A percentile compares a stretch with the other conserved stretches of the same genome.
phyloP scores from a whole-genome alignment of 495 filamentous ascomycete species.

The Penicillium macrosclerotiorum region DNA sequence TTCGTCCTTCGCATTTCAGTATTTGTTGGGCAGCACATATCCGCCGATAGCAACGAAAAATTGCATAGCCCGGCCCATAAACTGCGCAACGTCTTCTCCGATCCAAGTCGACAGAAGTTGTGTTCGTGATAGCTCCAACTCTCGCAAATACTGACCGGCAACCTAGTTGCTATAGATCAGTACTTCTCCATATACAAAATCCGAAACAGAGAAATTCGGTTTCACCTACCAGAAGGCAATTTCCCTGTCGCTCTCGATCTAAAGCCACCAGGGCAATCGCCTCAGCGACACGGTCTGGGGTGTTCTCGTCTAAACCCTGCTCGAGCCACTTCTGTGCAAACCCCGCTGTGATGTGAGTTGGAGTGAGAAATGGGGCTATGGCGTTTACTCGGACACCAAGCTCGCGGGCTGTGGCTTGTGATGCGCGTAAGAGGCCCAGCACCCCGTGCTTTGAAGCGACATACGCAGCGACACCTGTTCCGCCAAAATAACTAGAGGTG shows the following conservation, averaged over 20 bases:
- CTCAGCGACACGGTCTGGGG: conserved; percentile 21
- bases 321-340: conserved; percentile 21
- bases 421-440: conserved; percentile 26
- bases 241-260: conserved; percentile 10
- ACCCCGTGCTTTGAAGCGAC: conserved; percentile 35
- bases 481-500: conserved; percentile 33
- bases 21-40: conserved; percentile 24
- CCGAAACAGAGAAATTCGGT: not conserved
- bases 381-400: conserved; percentile 25
- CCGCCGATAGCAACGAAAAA: conserved; percentile 32
- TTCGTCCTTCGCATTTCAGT: too few relatives aligned
- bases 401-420: conserved; percentile 15
- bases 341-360: conserved; percentile 24
- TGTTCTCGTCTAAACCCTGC: conserved; percentile 22
- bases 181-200: too few relatives aligned
- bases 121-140: conserved; percentile 23
- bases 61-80: conserved; percentile 23
- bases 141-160: conserved; percentile 24
- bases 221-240: conserved; percentile 20
- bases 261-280: conserved; percentile 19
- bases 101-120: conserved; percentile 22
- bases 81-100: conserved; percentile 23
- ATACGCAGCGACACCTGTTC: conserved; percentile 27
- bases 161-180: conserved; percentile 21
- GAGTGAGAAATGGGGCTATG: conserved; percentile 32